Percentiles rank a stretch among this genome's conserved stretches.
Evolutionary conservation across 139 green algal genomes (phyloP).

Genomic region (Eudorina sp.): DNA sequence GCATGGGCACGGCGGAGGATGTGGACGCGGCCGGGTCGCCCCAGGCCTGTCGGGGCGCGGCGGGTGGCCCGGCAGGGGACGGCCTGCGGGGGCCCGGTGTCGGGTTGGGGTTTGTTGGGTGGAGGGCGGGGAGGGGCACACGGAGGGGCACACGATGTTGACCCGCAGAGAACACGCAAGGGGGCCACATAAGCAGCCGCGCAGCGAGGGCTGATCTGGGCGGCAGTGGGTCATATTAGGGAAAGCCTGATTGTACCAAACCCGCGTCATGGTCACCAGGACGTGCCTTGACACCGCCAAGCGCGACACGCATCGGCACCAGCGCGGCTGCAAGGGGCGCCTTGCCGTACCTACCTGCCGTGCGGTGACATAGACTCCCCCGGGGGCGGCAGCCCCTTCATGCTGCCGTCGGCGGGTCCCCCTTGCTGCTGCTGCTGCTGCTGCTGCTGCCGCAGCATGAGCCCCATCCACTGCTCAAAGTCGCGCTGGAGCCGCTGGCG

Average conservation of each 20-base stretch:
- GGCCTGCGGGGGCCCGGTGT: neutral
- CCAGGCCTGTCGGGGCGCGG: slow-evolving; percentile 33
- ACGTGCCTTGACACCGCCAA: too few species aligned
- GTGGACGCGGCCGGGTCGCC: slow-evolving; percentile 11
- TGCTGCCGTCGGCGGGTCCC: neutral
- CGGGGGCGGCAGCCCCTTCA: neutral
- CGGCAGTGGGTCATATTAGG: too few species aligned
- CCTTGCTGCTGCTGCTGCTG: slow-evolving; percentile 26
- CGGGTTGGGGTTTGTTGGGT: too few species aligned
- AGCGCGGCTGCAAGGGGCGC: too few species aligned
- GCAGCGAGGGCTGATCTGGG: too few species aligned
- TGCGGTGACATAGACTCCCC: neutral
- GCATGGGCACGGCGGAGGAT: neutral
- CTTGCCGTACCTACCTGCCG: neutral
- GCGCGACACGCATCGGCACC: too few species aligned
- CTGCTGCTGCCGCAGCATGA: slow-evolving; percentile 61
- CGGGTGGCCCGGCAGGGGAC: neutral
- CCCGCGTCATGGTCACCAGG: too few species aligned
- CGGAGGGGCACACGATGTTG: neutral
- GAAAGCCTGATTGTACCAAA: too few species aligned
- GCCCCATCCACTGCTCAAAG: slow-evolving; percentile 87
- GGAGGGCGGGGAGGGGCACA: neutral
- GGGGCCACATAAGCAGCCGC: too few species aligned
- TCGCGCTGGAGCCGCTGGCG: slow-evolving; percentile 76
- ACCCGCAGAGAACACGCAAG: neutral